These are phyloP conservation scores for Fusarium torulosum DNA, from an alignment of 2,329 filamentous ascomycete genomes.

Conservation along the genomic window DNA sequence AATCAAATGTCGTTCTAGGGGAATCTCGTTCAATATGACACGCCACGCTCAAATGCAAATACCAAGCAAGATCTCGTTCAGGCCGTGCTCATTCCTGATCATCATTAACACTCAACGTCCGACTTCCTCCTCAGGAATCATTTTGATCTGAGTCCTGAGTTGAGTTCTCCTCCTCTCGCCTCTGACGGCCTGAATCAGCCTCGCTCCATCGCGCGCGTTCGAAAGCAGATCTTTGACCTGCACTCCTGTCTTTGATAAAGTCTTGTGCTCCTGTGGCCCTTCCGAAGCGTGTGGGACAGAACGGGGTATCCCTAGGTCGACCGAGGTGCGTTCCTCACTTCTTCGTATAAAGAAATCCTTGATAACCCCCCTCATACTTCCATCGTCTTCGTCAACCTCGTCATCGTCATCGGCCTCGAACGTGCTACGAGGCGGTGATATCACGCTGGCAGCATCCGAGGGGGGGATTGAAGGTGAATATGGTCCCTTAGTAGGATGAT, in stretches of 20 bases:
- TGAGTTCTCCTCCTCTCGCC: conserved; percentile 53
- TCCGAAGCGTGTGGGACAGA: conserved; percentile 20
- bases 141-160: conserved; percentile 54
- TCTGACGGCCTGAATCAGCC: conserved; percentile 37
- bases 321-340: conserved; percentile 39
- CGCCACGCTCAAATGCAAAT: conserved; percentile 40
- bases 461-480: conserved; percentile 30
- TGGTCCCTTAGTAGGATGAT: conserved; percentile 36
- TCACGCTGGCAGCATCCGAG: conserved; percentile 25
- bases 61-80: conserved; percentile 9
- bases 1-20: conserved; percentile 17
- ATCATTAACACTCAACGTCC: conserved; percentile 16
- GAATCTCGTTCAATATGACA: conserved; percentile 28
- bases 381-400: conserved; percentile 34
- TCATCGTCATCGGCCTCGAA: conserved; percentile 54
- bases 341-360: conserved; percentile 44
- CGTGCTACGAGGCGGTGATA: conserved; percentile 46
- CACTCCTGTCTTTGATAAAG: conserved; percentile 40
- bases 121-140: conserved; percentile 49
- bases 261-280: conserved; percentile 19
- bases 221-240: conserved; percentile 46
- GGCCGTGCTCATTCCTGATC: neutral
- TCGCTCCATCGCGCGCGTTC: conserved; percentile 44
- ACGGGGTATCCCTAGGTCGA: conserved; percentile 25
- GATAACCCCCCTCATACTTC: conserved; percentile 35